These are phyloP conservation scores for Thymus quinquecostatus DNA, from an alignment of 257 asterid genomes.

Conservation along the genomic window DNA sequence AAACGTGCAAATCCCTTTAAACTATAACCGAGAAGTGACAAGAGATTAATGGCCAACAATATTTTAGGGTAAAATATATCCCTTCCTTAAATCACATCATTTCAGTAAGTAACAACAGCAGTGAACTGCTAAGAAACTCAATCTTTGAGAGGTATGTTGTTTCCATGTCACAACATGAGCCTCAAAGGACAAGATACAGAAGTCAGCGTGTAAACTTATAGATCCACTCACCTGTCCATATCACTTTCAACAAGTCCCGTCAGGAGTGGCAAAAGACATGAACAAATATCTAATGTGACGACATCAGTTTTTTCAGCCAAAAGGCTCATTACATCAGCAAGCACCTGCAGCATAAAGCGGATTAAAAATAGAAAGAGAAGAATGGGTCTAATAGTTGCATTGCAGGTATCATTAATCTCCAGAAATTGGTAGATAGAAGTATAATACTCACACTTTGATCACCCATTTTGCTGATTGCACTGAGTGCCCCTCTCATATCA, in stretches of 20 bases:
- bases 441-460: slow-evolving; percentile 77
- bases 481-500: slow-evolving; percentile 84
- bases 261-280: slow-evolving; percentile 84
- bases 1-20: not conserved
- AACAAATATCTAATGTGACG: slow-evolving; percentile 80
- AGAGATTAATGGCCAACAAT: slow-evolving; percentile 11
- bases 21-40: not conserved
- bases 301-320: slow-evolving; percentile 73
- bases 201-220: not conserved
- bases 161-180: slow-evolving; percentile 21
- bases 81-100: not conserved
- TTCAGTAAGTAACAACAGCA: not conserved
- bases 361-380: slow-evolving; percentile 13
- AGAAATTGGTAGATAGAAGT: slow-evolving; percentile 14
- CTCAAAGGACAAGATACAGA: slow-evolving; percentile 20
- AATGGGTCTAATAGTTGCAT: slow-evolving; percentile 20
- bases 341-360: slow-evolving; percentile 63
- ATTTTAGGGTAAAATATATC: too few species aligned
- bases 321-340: slow-evolving; percentile 83
- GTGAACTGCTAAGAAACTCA: slow-evolving; percentile 10
- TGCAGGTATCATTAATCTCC: slow-evolving; percentile 19
- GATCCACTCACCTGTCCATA: slow-evolving; percentile 68
- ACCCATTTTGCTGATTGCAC: slow-evolving; percentile 73
- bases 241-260: slow-evolving; percentile 75
- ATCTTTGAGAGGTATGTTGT: slow-evolving; percentile 8